phyloP scores from a whole-genome alignment of 164 flowering plant genomes.

The Annona squamosa region DNA sequence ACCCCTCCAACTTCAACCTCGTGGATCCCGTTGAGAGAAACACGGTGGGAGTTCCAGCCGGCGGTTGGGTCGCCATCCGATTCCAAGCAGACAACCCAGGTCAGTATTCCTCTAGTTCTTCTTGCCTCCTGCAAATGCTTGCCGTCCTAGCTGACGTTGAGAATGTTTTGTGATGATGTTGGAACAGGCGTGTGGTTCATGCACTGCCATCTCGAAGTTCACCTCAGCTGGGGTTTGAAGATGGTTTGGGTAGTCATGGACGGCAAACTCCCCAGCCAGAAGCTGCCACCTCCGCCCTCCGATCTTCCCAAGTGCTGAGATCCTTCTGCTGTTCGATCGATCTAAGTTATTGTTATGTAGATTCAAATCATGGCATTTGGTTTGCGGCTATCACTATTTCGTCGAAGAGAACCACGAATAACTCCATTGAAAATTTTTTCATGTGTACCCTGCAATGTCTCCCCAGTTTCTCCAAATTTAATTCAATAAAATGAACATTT shows the following conservation, averaged over 20 bases:
- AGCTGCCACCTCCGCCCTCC: constrained; percentile 47
- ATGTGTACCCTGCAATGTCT: too few species aligned
- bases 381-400: too few species aligned
- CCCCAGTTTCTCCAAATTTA: too few species aligned
- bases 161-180: background rate
- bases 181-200: constrained; percentile 55
- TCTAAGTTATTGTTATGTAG: too few species aligned
- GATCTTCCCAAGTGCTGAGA: constrained; percentile 53
- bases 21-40: constrained; percentile 25
- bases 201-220: constrained; percentile 56
- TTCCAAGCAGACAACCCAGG: constrained; percentile 60
- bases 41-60: constrained; percentile 40
- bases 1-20: constrained; percentile 26
- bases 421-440: too few species aligned
- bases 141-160: background rate
- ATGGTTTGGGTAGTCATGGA: constrained; percentile 52
- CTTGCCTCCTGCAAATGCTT: background rate
- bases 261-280: constrained; percentile 38
- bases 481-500: too few species aligned
- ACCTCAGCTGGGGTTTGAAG: constrained; percentile 54
- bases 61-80: constrained; percentile 50
- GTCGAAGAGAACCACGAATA: too few species aligned
- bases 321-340: too few species aligned
- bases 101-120: constrained; percentile 3
- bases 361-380: too few species aligned